These are phyloP conservation scores for Boletellus deceptivus DNA, from an alignment of 1,284 basidiomycete genomes.

Conservation along the genomic window DNA sequence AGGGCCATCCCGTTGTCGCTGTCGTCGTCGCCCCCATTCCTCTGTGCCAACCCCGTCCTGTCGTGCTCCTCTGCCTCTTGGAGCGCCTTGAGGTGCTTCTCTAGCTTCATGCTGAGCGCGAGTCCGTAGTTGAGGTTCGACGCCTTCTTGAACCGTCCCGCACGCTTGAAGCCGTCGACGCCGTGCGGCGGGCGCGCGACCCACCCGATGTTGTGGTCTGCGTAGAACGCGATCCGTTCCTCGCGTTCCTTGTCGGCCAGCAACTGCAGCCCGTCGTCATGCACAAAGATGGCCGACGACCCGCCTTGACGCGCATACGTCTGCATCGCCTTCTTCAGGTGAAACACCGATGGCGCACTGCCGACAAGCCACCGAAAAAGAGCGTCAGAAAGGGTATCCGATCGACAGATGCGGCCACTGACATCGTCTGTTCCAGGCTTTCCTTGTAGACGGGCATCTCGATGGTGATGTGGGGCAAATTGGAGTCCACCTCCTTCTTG, in stretches of 20 bases:
- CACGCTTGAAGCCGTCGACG: constrained; percentile 64
- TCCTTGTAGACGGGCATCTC: constrained; percentile 84
- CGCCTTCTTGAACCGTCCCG: constrained; percentile 88
- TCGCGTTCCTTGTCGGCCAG: constrained; percentile 59
- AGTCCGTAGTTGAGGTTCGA: constrained; percentile 87
- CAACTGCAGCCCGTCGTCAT: constrained; percentile 76
- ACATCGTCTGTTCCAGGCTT: constrained; percentile 70
- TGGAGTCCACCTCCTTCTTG: constrained; percentile 56
- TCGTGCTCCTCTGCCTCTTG: constrained; percentile 42
- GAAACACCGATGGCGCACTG: constrained; percentile 72
- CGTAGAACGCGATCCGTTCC: constrained; percentile 70
- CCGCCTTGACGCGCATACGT: constrained; percentile 84
- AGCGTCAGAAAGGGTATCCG: constrained; percentile 63
- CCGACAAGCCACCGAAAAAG: neutral
- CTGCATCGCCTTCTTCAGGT: constrained; percentile 82
- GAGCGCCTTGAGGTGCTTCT: constrained; percentile 56
- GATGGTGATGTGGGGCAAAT: constrained; percentile 71
- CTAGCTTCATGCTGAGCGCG: constrained; percentile 61
- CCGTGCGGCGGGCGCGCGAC: constrained; percentile 72
- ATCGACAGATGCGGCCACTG: constrained; percentile 21
- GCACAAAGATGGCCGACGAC: constrained; percentile 70
- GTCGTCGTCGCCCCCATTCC: too few species aligned
- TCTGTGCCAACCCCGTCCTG: constrained; percentile 25
- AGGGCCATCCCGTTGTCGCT: constrained; percentile 41
- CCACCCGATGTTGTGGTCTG: constrained; percentile 83